phyloP scores from a whole-genome alignment of 345 rosid species.

The Moringa oleifera region DNA sequence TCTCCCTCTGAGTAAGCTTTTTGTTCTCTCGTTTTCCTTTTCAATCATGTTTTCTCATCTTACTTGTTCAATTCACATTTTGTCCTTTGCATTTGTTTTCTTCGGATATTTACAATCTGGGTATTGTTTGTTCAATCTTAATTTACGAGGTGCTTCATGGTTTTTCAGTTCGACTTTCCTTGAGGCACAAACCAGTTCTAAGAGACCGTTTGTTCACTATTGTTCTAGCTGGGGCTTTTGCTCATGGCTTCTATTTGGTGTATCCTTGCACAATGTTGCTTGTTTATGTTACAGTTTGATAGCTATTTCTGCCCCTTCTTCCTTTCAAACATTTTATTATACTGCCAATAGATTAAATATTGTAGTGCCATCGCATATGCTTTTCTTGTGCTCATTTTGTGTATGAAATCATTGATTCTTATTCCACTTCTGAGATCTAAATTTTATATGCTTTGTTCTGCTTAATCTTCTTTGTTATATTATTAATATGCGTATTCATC shows the following conservation, averaged over 20 bases:
- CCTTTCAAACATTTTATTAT: background rate
- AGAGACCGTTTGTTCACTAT: conserved; percentile 79
- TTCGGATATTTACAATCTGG: background rate
- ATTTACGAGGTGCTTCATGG: background rate
- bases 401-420: conserved; percentile 1
- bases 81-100: background rate
- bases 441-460: background rate
- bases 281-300: background rate
- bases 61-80: background rate
- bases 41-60: background rate
- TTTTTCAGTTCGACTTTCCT: conserved; percentile 53
- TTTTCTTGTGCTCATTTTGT: conserved; percentile 9
- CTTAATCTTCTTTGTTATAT: background rate
- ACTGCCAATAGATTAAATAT: background rate
- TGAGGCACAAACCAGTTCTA: conserved; percentile 71
- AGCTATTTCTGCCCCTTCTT: background rate
- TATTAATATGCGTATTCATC: background rate
- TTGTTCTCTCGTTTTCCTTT: background rate
- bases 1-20: conserved; percentile 73
- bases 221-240: conserved; percentile 80
- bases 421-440: conserved; percentile 6
- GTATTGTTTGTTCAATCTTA: background rate
- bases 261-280: conserved; percentile 52
- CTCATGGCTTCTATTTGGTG: conserved; percentile 91
- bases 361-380: conserved; percentile 3